Conservation (phyloP, 345 rosid species). For the Brassica incana region DNA sequence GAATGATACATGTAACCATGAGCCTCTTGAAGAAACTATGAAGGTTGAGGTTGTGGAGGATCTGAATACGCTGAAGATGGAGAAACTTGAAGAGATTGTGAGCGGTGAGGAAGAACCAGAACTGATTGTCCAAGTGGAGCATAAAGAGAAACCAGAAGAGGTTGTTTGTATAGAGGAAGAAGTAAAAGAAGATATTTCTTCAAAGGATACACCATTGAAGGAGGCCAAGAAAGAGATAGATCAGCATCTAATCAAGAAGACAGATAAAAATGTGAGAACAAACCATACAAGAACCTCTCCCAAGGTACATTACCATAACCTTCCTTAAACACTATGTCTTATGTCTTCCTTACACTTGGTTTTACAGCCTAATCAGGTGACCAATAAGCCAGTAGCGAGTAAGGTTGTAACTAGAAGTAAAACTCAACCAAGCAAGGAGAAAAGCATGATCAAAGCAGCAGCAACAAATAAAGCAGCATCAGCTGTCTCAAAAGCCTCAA, state of each 20-base stretch:
- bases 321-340: not conserved
- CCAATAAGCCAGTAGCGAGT: slow-evolving; percentile 29
- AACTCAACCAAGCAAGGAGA: slow-evolving; percentile 32
- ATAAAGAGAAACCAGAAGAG: slow-evolving; percentile 30
- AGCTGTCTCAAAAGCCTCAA: slow-evolving; percentile 41
- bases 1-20: slow-evolving; percentile 17
- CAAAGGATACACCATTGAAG: slow-evolving; percentile 24
- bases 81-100: slow-evolving; percentile 44
- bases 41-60: slow-evolving; percentile 22
- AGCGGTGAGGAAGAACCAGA: not conserved
- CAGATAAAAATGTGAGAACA: slow-evolving; percentile 31
- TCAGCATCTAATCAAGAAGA: slow-evolving; percentile 22
- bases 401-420: slow-evolving; percentile 8
- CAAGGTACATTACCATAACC: slow-evolving; percentile 47
- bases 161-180: not conserved
- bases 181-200: slow-evolving; percentile 27
- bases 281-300: slow-evolving; percentile 43
- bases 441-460: slow-evolving; percentile 5
- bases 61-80: slow-evolving; percentile 13
- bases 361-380: slow-evolving; percentile 45
- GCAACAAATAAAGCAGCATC: slow-evolving; percentile 41
- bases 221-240: slow-evolving; percentile 38
- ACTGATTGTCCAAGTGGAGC: slow-evolving; percentile 13
- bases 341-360: not conserved
- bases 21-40: slow-evolving; percentile 43